Conservation (phyloP, 139 green algal genomes). For the Coccomyxa sp. region DNA sequence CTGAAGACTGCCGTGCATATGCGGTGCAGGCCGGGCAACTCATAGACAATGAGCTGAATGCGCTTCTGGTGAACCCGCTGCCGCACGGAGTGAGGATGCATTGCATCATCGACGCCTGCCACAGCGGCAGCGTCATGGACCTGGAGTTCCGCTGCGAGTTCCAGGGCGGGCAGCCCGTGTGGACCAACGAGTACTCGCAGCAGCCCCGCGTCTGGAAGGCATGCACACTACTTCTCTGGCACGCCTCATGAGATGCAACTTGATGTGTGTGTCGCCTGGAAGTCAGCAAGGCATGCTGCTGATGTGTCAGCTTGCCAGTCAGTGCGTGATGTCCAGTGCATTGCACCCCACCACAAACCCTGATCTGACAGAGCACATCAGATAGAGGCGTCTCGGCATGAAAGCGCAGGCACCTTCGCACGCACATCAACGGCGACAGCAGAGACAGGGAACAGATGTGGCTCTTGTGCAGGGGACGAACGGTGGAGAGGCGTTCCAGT, state of each 20-base stretch:
- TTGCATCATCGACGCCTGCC: constrained; percentile 78
- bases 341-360: too few species aligned
- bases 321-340: too few species aligned
- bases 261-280: background rate
- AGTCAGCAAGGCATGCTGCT: too few species aligned
- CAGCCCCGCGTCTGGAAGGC: constrained; percentile 16
- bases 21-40: constrained; percentile 35
- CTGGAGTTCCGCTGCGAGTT: constrained; percentile 57
- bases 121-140: constrained; percentile 61
- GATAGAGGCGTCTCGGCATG: too few species aligned
- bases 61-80: constrained; percentile 39
- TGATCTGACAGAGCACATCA: too few species aligned
- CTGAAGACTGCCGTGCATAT: too few species aligned
- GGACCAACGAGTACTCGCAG: constrained; percentile 42
- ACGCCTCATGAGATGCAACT: too few species aligned
- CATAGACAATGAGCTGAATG: constrained; percentile 69
- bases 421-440: too few species aligned
- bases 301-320: too few species aligned
- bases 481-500: constrained; percentile 66
- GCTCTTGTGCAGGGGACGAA: constrained; percentile 39
- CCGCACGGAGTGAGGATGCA: constrained; percentile 60
- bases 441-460: too few species aligned
- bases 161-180: constrained; percentile 37
- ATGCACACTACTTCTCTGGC: too few species aligned
- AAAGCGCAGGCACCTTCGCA: too few species aligned